These are phyloP conservation scores for Phytophthora ramorum DNA, from an alignment of 352 stramenopile genomes.

Conservation along the genomic window DNA sequence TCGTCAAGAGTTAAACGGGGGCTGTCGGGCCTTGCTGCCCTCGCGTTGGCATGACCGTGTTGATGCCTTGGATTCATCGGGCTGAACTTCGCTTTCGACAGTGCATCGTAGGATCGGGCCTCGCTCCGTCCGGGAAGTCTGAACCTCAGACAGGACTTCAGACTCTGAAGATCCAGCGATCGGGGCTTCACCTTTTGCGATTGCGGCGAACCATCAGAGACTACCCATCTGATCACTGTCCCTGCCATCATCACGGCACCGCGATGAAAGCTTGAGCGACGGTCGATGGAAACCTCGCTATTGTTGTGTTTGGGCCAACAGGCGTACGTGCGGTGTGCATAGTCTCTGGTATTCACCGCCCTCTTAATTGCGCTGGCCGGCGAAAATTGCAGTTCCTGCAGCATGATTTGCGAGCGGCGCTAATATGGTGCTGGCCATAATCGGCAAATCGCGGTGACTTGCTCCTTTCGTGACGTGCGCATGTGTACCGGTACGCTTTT, in stretches of 20 bases:
- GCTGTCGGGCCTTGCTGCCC: neutral
- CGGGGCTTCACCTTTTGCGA: conserved; percentile 8
- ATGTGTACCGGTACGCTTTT: too few relatives aligned
- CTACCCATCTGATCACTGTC: neutral
- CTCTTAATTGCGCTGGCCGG: conserved; percentile 6
- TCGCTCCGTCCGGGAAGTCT: neutral
- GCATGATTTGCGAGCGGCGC: neutral
- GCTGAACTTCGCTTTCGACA: too few relatives aligned
- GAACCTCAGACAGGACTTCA: neutral
- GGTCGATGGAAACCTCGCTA: neutral
- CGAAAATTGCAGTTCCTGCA: neutral
- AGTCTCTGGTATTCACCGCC: neutral
- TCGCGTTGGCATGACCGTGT: neutral
- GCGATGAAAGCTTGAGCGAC: too few relatives aligned
- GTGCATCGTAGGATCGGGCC: neutral
- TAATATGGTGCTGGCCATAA: conserved; percentile 16
- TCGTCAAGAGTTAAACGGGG: neutral
- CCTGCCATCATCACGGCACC: conserved; percentile 17
- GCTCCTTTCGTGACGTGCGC: neutral
- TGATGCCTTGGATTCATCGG: neutral
- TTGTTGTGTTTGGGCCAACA: neutral
- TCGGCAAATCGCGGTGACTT: conserved; percentile 9
- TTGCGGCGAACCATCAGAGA: conserved; percentile 6
- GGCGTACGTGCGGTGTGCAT: neutral
- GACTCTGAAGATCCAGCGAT: conserved; percentile 17